Conservation (phyloP, 495 filamentous ascomycete genomes). For the Penicillium pancosmium region DNA sequence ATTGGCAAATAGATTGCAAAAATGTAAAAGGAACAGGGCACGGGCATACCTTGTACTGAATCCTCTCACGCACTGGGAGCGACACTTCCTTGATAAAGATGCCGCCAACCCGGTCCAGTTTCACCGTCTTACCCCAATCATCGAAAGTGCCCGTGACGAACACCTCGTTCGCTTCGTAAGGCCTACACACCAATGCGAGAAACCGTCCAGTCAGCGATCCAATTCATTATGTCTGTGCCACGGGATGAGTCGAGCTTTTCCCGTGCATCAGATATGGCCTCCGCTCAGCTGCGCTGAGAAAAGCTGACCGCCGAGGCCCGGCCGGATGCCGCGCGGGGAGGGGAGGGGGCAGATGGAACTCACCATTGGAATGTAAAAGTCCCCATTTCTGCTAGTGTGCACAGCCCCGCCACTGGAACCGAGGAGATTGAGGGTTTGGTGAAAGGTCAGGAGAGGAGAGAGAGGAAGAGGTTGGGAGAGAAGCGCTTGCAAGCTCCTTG, state of each 20-base stretch:
- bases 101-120: constrained; percentile 72
- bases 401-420: background rate
- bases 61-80: constrained; percentile 66
- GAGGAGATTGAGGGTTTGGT: constrained; percentile 2
- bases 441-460: constrained; percentile 2
- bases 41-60: constrained; percentile 76
- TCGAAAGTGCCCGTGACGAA: constrained; percentile 97
- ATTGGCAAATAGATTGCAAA: no score
- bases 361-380: constrained; percentile 50
- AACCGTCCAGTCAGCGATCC: constrained; percentile 37
- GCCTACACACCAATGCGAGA: constrained; percentile 53
- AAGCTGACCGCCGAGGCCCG: background rate
- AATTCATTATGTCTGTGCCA: constrained; percentile 23
- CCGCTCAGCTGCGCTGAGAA: background rate
- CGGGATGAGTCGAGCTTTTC: constrained; percentile 14
- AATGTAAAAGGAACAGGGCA: constrained; percentile 4
- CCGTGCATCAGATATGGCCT: constrained; percentile 1
- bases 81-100: constrained; percentile 77
- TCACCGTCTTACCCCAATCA: constrained; percentile 83
- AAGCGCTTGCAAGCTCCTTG: constrained; percentile 1
- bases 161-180: constrained; percentile 77
- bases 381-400: constrained; percentile 32
- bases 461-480: background rate
- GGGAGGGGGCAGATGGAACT: constrained; percentile 21
- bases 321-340: constrained; percentile 5